Base-by-base conservation (phyloP, 805 yeast genomes). In the Candida ulmi region DNA sequence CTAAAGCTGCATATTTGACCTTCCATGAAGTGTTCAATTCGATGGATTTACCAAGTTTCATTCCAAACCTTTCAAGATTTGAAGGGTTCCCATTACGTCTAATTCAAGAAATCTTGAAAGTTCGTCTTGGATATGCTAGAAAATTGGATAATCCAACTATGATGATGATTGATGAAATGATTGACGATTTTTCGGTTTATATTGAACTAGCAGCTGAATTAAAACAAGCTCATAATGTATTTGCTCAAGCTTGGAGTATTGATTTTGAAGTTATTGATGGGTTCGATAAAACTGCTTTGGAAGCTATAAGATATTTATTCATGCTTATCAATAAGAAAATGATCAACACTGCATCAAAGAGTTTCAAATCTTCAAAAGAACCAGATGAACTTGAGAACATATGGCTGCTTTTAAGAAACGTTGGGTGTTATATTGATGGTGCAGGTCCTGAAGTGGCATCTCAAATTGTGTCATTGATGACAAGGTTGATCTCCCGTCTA, bases 91-190 rank as follows among this genome's bases (percentile, higher is more conserved):
- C 98, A 0, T 70, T 87, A 51, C 78, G 76, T 45, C 66, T 93
- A 33, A 80, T 88, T 51, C 83, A 81, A 52, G 96, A 87, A 51
- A 74, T 87, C 37, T 82, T 90, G 32, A 72, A 73, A 27, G 74
- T 85, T 31, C 72, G 97, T 48, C 66, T 91, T 33, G 66, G 72
- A 2, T 88, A 86, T 57, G 95, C 97, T 2, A 71, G 75, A 57
- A 83, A 83, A 53, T 63, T 91, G 35, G 77, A 74, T 38, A 84
- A 83, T 51, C 96, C 96, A 2, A 88, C 97, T 0, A 77, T 90
- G 79, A 84, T 88, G 88, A 86, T 88, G 81, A 86, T 93, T 50
- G 99, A 93, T 60, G 96, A 91, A 62, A 83, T 88, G 74, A 75
- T 91, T 44, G 88, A 78, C 34, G 95, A 88, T 57, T 83, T 91